Evolutionary conservation across 208 protist species (phyloP).

Genomic region (Angomonas ambiguus): DNA sequence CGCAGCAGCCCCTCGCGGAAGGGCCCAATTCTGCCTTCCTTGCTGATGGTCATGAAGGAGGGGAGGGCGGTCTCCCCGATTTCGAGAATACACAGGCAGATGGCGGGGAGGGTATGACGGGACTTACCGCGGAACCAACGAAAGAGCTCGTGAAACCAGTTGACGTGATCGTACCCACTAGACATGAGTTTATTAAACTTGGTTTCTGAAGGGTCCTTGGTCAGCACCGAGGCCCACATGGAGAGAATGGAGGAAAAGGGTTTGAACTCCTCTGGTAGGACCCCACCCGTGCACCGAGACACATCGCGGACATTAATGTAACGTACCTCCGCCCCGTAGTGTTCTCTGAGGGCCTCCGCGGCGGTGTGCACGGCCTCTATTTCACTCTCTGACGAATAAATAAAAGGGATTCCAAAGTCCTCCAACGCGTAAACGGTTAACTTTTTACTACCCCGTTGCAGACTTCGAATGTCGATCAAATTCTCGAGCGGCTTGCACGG

Average conservation of each 20-base stretch:
- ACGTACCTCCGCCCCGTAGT: conserved; percentile 55
- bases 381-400: conserved; percentile 45
- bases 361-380: conserved; percentile 54
- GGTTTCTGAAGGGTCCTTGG: conserved; percentile 51
- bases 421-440: conserved; percentile 79
- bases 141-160: conserved; percentile 49
- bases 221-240: conserved; percentile 67
- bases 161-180: conserved; percentile 25
- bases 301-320: conserved; percentile 70
- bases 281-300: conserved; percentile 50
- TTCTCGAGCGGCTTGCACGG: conserved; percentile 55
- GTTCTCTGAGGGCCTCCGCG: conserved; percentile 41
- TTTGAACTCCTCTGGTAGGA: conserved; percentile 44
- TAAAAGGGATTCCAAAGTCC: conserved; percentile 61
- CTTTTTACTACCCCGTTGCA: background rate
- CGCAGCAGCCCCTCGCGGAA: conserved; percentile 68
- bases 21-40: conserved; percentile 17
- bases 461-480: conserved; percentile 26
- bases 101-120: conserved; percentile 69
- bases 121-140: conserved; percentile 64
- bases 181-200: conserved; percentile 63
- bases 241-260: conserved; percentile 54
- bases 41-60: conserved; percentile 30
- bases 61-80: conserved; percentile 37
- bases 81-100: conserved; percentile 70